Evolutionary conservation across 2,329 filamentous ascomycete genomes (phyloP).

Genomic region (Fonsecaea monophora): DNA sequence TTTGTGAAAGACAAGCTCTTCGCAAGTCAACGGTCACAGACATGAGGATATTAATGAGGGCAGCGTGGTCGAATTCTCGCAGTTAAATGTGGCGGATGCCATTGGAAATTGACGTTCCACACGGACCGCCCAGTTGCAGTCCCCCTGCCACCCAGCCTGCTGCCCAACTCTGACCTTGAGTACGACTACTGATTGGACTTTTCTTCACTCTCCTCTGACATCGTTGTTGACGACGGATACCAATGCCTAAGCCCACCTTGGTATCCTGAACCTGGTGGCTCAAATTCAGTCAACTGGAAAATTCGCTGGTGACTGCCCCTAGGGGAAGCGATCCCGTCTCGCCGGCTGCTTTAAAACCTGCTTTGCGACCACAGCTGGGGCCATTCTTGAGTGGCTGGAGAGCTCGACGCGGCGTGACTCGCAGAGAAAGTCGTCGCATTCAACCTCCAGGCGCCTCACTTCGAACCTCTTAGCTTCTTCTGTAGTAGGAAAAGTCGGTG

Average conservation of each 20-base stretch:
- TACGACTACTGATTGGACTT: not conserved
- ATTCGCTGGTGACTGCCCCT: not conserved
- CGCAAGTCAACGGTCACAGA: not conserved
- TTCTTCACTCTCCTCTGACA: not conserved
- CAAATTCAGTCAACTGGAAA: not conserved
- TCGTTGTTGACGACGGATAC: not conserved
- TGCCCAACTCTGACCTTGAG: not conserved
- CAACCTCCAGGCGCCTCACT: conserved; percentile 12
- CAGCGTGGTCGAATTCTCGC: not conserved
- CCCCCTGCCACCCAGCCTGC: not conserved
- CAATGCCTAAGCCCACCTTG: not conserved
- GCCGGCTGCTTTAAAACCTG: not conserved
- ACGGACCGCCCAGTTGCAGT: not conserved
- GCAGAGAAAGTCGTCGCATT: not conserved
- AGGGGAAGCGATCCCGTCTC: not conserved
- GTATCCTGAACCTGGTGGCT: not conserved
- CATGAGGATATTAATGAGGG: not conserved
- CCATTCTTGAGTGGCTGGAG: not conserved
- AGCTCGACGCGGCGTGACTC: conserved; percentile 1
- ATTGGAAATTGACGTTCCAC: not conserved
- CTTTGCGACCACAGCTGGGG: not conserved
- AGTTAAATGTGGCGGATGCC: not conserved
- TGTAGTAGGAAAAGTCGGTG: not conserved
- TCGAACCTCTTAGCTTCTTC: conserved; percentile 2
- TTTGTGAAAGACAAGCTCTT: not conserved